Base-by-base conservation (phyloP, 805 yeast genomes). In the Maudiozyma barnettii region DNA sequence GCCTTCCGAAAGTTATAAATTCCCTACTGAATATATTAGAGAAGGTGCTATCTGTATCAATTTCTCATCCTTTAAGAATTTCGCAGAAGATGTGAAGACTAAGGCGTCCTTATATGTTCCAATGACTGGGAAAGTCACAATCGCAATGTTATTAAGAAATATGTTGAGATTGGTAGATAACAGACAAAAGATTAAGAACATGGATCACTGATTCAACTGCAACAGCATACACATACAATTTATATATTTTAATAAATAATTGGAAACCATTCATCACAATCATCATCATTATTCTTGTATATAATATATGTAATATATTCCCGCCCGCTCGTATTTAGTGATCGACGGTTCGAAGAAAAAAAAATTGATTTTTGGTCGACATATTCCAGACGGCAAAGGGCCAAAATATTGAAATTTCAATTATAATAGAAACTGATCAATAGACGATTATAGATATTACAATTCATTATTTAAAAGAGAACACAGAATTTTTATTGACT, bases 81-180 rank as follows among this genome's bases (percentile, higher is more conserved):
- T 93, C 64, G 73, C 76, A 52, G 91, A 84, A 21, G 82, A 77
- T 47, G 85, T 93, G 49, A 91, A 91, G 68, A 76, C 76, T 45
- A 82, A 77, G 55, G 98, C 99, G 6, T 82, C 96, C 1, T 70
- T 93, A 40, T 93, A 91, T 61, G 97, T 93, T 33, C 98, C 99
- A 16, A 83, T 88, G 60, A 87, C 89, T 29, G 99, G 99, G 16
- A 93, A 93, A 66, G 98, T 93, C 31, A 93, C 99, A 36, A 90
- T 93, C 51, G 79, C 95, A 50, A 93, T 93, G 97, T 70, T 93
- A 39, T 70, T 93, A 66, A 79, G 99, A 65, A 93, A 93, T 64
- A 72, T 93, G 67, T 67, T 93, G 49, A 77, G 99, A 55, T 72
- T 93, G 54, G 78, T 84, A 53, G 81, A 82, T 44, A 90, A 93